Base-by-base conservation (phyloP, 2,329 filamentous ascomycete species). In the Hortaea sp. region DNA sequence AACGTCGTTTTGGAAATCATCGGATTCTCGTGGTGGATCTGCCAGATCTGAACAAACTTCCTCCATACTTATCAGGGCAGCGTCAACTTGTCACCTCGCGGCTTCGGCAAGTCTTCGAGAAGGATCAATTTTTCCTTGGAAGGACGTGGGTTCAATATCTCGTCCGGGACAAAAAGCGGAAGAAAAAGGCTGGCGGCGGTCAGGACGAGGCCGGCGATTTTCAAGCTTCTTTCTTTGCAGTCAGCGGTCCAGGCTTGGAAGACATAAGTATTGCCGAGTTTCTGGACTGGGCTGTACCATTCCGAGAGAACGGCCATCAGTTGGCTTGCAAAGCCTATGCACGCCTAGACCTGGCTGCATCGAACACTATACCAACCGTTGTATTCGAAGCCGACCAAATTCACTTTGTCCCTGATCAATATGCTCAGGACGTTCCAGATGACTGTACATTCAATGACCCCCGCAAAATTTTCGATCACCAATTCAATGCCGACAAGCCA, bases 11-110 rank as follows among this genome's bases (percentile, higher is more conserved):
- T 30, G 20, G 20, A 20, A 56, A 62, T 4, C 62, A 71, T 47
- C 62, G 70, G 1, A 68, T 73, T 13, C 52, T 74, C 1, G 68
- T 67, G 37, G 47, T 73, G 2, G 58, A 61, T 2, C 43, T 66
- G 1, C 67, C 69, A 0, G 47, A 54, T 2, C 54, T 66, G 10
- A 44, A 52, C 1, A 52, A 46, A 2, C 53, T 51, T 5, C 52
- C 52, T 37, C 41, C 37, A 28, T 10, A 10, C 29, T 7, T 46
- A 2, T 53, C 42, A 47, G 58, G 10, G 52, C 44, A 46, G 31
- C 20, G 20, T 2, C 20, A 20, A 20, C 20, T 2, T 20, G 20
- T 20, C 20, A 20, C n/a, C n/a, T n/a, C n/a, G n/a, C 20, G 20
- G 20, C 20, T 61, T 49, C 44, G 49, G 7, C 53, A 64, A 20